Base-by-base conservation (phyloP, 192 early-diverging fungal species). In the Coemansia sp. region DNA sequence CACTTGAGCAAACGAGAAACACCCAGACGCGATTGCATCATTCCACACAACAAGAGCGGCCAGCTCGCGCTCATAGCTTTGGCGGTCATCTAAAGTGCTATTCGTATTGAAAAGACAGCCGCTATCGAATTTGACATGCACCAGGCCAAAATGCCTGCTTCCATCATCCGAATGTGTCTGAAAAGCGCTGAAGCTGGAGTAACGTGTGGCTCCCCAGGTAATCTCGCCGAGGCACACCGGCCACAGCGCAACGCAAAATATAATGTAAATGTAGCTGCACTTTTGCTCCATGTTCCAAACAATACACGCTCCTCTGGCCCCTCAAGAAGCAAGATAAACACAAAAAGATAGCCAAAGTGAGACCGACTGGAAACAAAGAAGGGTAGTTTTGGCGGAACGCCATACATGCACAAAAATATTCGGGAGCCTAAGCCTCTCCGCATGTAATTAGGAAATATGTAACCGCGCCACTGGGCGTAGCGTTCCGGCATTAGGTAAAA, bases 1-100 rank as follows among this genome's bases (percentile, higher is more conserved):
- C 11, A 64, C 32, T 31, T 71, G 69, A 0, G 58, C 58, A 38
- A 39, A 61, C 8, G 69, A 57, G 47, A 64, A 71, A 49, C 69
- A 71, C 0, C 69, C 69, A n/a, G 41, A 57, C 2, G 32, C 17
- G 7, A 53, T 42, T 0, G 69, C 69, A 5, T 64, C 68, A 9
- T 64, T 46, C 68, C 68, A 71, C 0, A 54, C 56, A 15, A 64
- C 52, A 36, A 71, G 21, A 8, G 57, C 68, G n/a, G 39, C 52
- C 17, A 44, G 6, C 11, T 11, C 40, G 16, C 23, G 23, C 23
- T 26, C 23, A 26, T 26, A 26, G 30, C 7, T 4, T 9, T n/a
- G 17, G 40, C 9, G 5, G 40, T 15, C n/a, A 7, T 31, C 11
- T 5, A 37, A 1, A 8, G 21, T n/a, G 23, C 28, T 40, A 15